These are phyloP conservation scores for Cyclotella baltica DNA, from an alignment of 108 stramenopile genomes.

Conservation along the genomic window DNA sequence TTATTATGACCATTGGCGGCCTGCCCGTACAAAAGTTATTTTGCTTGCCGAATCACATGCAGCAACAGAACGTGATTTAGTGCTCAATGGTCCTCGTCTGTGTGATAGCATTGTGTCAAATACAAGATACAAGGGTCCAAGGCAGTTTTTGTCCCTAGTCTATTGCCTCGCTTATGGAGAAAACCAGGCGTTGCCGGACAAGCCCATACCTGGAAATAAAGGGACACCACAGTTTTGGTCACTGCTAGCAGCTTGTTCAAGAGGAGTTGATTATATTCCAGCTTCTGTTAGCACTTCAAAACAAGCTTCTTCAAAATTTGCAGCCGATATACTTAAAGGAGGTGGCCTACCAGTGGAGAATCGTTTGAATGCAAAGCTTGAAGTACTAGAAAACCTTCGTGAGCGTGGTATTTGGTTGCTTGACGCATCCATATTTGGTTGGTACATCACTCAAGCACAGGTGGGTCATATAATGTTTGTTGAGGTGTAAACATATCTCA, in stretches of 20 bases:
- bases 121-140: conserved; percentile 37
- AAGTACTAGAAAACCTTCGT: conserved; percentile 39
- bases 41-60: conserved; percentile 58
- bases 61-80: conserved; percentile 27
- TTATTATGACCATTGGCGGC: conserved; percentile 54
- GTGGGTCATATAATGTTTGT: not conserved
- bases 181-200: conserved; percentile 21
- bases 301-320: conserved; percentile 33
- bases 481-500: not conserved
- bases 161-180: conserved; percentile 57
- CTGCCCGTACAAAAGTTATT: conserved; percentile 39
- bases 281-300: not conserved
- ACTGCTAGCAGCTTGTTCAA: conserved; percentile 48
- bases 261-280: conserved; percentile 43
- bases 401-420: conserved; percentile 53
- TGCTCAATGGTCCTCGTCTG: conserved; percentile 30
- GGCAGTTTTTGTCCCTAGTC: conserved; percentile 43
- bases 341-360: conserved; percentile 32
- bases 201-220: conserved; percentile 27
- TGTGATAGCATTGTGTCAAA: conserved; percentile 12
- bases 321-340: conserved; percentile 46
- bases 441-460: conserved; percentile 49
- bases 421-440: conserved; percentile 54
- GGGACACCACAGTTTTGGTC: conserved; percentile 60
- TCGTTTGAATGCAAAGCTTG: conserved; percentile 48